Evolutionary conservation across 371 early-diverging fungal genomes (phyloP), one percentile per base, ranked within the genome.

Genomic region (Mucor saturninus): DNA sequence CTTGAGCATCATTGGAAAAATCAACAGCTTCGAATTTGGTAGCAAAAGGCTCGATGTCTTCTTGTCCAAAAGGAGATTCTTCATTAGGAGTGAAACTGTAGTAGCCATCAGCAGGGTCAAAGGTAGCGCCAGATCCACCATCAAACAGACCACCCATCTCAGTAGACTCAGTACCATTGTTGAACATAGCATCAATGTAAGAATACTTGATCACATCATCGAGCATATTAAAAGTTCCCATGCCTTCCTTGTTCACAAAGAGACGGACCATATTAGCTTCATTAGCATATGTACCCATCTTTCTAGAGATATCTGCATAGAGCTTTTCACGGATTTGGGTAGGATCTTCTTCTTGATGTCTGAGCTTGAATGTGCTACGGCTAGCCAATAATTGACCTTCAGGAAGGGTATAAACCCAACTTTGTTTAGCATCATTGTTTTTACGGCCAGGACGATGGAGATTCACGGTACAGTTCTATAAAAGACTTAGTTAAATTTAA

Each of bases 261-360:
- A 83, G 52, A 45, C 85, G 77, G 43, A 80, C 58, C 75, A 80
- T 71, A 64, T 79, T 83, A 58, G 85, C 85, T 48, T 75, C 74
- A 52, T 79, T 79, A 38, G 70, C 80, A 69, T 74, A 76, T 31
- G 76, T 76, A 49, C 83, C 83, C 70, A 85, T 69, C n/a, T 80
- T 74, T 21, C 72, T 72, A 31, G 68, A 43, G 50, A 80, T 62
- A 64, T 85, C 83, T 48, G 83, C 80, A 52, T 80, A 85, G 26
- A 83, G 69, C 70, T 85, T 83, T 58, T 85, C 85, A 56, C 85
- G 83, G 30, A 83, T 71, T 64, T 85, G 85, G 21, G 85, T 85
- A 37, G 85, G 85, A 43, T 85, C 85, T 67, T 80, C 80, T 59
- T 85, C 83, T 71, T 73, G 72, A 39, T 85, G 83, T 59, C 85